These are phyloP conservation scores for Phytophthora citricola DNA, from an alignment of 352 stramenopile genomes.

Conservation along the genomic window DNA sequence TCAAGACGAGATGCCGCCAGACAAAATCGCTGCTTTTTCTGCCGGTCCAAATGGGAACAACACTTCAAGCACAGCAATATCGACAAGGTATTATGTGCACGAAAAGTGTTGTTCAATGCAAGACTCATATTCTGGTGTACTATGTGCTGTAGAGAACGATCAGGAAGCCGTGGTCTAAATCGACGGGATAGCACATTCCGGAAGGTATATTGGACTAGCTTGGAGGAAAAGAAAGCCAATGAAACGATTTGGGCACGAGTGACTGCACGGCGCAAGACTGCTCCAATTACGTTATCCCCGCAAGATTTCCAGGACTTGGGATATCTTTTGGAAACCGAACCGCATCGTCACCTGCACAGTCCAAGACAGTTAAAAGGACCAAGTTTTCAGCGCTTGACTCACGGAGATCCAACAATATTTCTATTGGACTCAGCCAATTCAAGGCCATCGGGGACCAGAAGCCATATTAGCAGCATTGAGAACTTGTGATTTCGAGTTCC, in stretches of 20 bases:
- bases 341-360: constrained; percentile 12
- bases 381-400: constrained; percentile 72
- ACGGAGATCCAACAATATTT: constrained; percentile 83
- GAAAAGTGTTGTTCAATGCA: not conserved
- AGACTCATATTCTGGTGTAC: too few relatives aligned
- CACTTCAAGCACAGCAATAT: not conserved
- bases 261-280: constrained; percentile 65
- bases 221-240: constrained; percentile 62
- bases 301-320: constrained; percentile 74
- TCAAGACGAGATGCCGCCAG: constrained; percentile 68
- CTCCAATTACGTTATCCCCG: constrained; percentile 73
- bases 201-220: constrained; percentile 84
- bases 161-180: constrained; percentile 24
- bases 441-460: constrained; percentile 60
- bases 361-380: constrained; percentile 37
- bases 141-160: constrained; percentile 4
- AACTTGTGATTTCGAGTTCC: constrained; percentile 62
- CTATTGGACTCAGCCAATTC: constrained; percentile 80
- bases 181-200: constrained; percentile 63
- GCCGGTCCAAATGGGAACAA: constrained; percentile 48
- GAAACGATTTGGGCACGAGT: constrained; percentile 81
- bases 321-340: constrained; percentile 50
- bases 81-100: constrained; percentile 11
- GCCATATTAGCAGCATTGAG: constrained; percentile 57
- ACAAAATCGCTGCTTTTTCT: constrained; percentile 69